Evolutionary conservation across 2,329 filamentous ascomycete genomes (phyloP).

Genomic region (Falciphora oryzae): DNA sequence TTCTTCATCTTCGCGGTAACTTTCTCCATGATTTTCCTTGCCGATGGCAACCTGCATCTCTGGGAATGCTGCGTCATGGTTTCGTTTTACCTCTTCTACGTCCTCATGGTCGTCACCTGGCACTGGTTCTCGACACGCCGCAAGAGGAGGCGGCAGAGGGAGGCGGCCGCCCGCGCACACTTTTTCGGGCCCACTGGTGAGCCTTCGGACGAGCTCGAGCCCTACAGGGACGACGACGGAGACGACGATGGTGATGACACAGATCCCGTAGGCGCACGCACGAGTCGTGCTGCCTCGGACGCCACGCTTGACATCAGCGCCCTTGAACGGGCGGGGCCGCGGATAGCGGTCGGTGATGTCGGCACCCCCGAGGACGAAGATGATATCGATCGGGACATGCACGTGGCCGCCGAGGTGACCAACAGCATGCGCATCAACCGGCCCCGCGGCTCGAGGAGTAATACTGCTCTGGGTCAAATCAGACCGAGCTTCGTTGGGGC

Average conservation of each 20-base stretch:
- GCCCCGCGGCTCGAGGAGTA: conserved; percentile 52
- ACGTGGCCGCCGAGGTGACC: conserved; percentile 74
- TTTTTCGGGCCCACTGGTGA: conserved; percentile 55
- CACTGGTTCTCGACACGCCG: conserved; percentile 75
- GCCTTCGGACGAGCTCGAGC: conserved; percentile 49
- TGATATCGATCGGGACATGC: conserved; percentile 51
- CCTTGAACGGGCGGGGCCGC: conserved; percentile 36
- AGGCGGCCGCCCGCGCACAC: conserved; percentile 68
- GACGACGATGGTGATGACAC: conserved; percentile 49
- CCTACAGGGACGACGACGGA: conserved; percentile 55
- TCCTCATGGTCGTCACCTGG: conserved; percentile 81
- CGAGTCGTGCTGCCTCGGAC: conserved; percentile 20
- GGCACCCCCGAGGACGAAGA: conserved; percentile 34
- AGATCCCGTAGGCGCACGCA: conserved; percentile 20
- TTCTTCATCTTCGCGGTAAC: conserved; percentile 86
- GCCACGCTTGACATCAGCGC: conserved; percentile 32
- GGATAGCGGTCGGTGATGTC: conserved; percentile 35
- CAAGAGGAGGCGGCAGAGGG: conserved; percentile 54
- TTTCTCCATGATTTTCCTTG: conserved; percentile 83
- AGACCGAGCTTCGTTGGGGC: conserved; percentile 89
- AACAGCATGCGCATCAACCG: conserved; percentile 89
- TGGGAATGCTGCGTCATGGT: conserved; percentile 95
- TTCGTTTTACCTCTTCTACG: conserved; percentile 84
- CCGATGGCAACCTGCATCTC: conserved; percentile 73
- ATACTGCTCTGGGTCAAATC: conserved; percentile 76